A percentile compares a stretch with the other conserved stretches of the same genome.
Evolutionary conservation across 2,329 filamentous ascomycete genomes (phyloP).

Genomic region (Colletotrichum abscissum): DNA sequence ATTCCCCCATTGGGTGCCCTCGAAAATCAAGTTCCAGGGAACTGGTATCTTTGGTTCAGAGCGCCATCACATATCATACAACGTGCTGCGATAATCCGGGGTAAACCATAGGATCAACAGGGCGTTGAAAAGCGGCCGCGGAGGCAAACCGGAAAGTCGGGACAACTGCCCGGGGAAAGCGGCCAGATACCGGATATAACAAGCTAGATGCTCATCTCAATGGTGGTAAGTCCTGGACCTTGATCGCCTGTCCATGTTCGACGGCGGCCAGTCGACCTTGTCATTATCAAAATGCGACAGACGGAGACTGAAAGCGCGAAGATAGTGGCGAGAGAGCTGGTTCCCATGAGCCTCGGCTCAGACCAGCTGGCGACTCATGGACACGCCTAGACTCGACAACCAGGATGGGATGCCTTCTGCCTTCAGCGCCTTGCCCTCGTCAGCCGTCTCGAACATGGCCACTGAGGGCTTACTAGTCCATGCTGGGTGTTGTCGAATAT

Average conservation of each 20-base stretch:
- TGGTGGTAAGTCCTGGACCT: background rate
- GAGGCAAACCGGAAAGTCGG: background rate
- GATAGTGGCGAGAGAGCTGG: background rate
- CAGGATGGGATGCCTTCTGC: background rate
- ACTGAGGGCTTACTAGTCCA: background rate
- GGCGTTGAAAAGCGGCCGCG: background rate
- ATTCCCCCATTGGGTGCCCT: background rate
- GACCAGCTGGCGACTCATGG: background rate
- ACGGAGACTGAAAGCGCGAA: background rate
- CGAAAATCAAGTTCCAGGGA: background rate
- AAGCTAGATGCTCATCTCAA: background rate
- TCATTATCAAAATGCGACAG: background rate
- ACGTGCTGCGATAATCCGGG: background rate
- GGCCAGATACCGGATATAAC: background rate
- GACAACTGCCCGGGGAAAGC: background rate
- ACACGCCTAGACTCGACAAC: background rate
- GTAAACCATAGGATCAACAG: background rate
- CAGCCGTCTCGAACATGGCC: background rate
- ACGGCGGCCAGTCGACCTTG: background rate
- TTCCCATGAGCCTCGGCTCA: background rate
- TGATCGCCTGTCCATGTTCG: background rate
- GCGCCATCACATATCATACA: background rate
- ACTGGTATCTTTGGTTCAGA: background rate
- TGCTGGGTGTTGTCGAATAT: background rate
- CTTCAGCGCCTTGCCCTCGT: background rate